phyloP scores from a whole-genome alignment of 345 rosid genomes.

The Murraya paniculata region DNA sequence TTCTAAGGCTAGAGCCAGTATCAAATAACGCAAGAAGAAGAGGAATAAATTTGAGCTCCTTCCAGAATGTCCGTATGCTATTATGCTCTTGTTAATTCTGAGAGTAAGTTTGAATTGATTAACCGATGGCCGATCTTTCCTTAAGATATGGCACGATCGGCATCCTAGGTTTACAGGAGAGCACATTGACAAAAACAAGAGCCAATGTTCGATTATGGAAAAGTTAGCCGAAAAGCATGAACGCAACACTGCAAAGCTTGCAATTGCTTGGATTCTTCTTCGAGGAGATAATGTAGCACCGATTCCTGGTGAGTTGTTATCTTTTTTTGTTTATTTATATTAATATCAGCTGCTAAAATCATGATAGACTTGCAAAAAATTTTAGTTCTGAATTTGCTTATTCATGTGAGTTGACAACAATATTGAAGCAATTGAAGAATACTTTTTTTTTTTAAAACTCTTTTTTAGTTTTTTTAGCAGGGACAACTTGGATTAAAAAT shows the following conservation, averaged over 20 bases:
- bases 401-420: too few relatives aligned
- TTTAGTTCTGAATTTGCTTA: too few relatives aligned
- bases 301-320: constrained; percentile 32
- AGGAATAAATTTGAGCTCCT: too few relatives aligned
- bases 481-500: constrained; percentile 27
- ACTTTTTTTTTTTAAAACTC: too few relatives aligned
- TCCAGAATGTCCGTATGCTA: too few relatives aligned
- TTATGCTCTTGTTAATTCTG: too few relatives aligned
- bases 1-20: not conserved
- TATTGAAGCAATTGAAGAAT: not conserved
- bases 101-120: not conserved
- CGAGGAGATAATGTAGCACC: constrained; percentile 44
- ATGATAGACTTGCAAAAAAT: too few relatives aligned
- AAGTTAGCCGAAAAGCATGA: constrained; percentile 27
- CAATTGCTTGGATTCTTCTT: constrained; percentile 43
- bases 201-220: constrained; percentile 21
- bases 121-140: not conserved
- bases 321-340: not conserved
- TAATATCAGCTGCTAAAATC: too few relatives aligned
- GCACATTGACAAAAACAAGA: constrained; percentile 30
- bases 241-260: constrained; percentile 37
- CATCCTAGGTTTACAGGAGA: constrained; percentile 31
- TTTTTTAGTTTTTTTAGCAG: too few relatives aligned
- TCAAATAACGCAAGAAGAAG: not conserved
- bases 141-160: not conserved